phyloP scores from a whole-genome alignment of 495 filamentous ascomycete species.

The Peziza echinospora region DNA sequence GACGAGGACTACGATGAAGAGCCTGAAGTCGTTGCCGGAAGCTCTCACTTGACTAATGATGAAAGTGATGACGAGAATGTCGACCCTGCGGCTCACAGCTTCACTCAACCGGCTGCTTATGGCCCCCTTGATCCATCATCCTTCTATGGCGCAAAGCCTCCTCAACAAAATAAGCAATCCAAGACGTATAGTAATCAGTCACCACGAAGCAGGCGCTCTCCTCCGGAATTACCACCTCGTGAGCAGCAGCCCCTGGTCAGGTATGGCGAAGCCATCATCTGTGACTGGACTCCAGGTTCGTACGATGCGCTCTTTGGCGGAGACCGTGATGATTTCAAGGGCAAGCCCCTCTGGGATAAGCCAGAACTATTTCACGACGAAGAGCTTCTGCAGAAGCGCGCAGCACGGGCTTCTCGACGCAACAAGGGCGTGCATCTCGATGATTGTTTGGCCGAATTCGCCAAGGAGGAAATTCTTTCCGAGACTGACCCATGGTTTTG shows the following conservation, averaged over 20 bases:
- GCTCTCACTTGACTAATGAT: too few species aligned
- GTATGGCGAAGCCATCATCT: constrained; percentile 57
- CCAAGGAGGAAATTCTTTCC: constrained; percentile 75
- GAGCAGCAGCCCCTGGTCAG: constrained; percentile 43
- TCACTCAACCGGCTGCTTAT: constrained; percentile 2
- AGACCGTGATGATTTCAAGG: constrained; percentile 26
- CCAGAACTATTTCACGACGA: constrained; percentile 39
- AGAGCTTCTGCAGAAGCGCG: constrained; percentile 38
- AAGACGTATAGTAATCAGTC: too few species aligned
- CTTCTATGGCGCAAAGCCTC: constrained; percentile 15
- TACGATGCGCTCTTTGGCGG: constrained; percentile 49
- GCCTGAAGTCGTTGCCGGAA: too few species aligned
- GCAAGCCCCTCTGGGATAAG: constrained; percentile 29
- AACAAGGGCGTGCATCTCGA: constrained; percentile 63
- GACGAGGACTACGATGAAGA: constrained; percentile 14
- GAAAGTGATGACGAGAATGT: constrained; percentile 1
- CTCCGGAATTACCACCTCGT: too few species aligned
- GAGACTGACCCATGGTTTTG: constrained; percentile 95
- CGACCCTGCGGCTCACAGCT: not conserved
- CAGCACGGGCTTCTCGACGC: constrained; percentile 35
- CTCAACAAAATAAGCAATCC: constrained; percentile 7
- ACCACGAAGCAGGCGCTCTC: too few species aligned
- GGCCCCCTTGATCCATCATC: too few species aligned
- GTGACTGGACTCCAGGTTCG: constrained; percentile 55
- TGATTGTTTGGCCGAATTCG: constrained; percentile 83